Evolutionary conservation across 345 rosid genomes (phyloP).

Genomic region (Corchorus olitorius): DNA sequence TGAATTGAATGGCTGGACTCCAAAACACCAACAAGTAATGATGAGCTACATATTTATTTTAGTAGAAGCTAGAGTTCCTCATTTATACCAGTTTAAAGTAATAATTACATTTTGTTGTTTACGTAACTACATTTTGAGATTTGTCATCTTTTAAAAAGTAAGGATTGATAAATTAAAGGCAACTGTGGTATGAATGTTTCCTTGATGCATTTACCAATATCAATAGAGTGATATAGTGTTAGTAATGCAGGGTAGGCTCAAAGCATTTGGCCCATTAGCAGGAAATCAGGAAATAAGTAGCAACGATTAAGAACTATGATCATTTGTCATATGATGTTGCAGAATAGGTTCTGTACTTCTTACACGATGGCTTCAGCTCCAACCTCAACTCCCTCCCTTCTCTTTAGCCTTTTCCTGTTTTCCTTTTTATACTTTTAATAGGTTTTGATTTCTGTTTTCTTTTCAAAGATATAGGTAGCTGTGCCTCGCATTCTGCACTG

Average conservation of each 20-base stretch:
- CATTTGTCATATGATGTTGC: neutral
- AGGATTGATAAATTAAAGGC: neutral
- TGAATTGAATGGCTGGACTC: neutral
- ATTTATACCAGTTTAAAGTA: neutral
- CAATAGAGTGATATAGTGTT: neutral
- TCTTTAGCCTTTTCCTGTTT: conserved; percentile 4
- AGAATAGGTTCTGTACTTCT: neutral
- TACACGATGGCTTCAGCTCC: neutral
- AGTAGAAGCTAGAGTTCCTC: neutral
- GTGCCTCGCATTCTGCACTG: neutral
- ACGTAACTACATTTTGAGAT: neutral
- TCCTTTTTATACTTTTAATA: neutral
- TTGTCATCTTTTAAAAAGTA: neutral
- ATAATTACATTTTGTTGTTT: neutral
- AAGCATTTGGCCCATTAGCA: neutral
- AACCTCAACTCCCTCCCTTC: neutral
- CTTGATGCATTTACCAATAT: neutral
- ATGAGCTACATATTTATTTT: neutral
- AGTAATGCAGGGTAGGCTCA: neutral
- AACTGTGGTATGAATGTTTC: neutral
- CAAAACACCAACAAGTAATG: neutral
- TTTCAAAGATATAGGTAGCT: neutral
- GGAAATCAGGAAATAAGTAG: neutral
- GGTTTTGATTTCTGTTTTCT: no score
- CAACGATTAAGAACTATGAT: neutral